phyloP scores from a whole-genome alignment of 2,329 filamentous ascomycete genomes.

The Dendrostoma leiphaemia region DNA sequence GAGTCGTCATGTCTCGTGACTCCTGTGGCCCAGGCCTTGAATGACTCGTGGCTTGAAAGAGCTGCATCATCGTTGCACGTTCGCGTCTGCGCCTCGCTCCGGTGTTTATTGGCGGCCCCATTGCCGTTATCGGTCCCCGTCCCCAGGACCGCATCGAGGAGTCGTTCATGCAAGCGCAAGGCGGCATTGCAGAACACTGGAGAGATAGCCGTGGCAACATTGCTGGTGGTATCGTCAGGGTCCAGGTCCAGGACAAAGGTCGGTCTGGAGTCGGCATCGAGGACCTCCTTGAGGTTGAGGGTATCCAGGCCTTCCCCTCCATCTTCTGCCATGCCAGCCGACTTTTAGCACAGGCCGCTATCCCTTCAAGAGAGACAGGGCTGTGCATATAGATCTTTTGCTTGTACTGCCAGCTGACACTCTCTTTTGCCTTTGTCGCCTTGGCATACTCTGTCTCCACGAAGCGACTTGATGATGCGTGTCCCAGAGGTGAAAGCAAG shows the following conservation, averaged over 20 bases:
- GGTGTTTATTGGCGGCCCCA: not conserved
- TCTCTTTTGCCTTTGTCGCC: not conserved
- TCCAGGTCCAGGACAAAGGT: constrained; percentile 38
- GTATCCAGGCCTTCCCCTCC: constrained; percentile 22
- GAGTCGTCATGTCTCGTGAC: constrained; percentile 42
- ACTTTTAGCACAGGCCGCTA: not conserved
- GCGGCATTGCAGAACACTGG: constrained; percentile 37
- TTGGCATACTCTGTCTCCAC: not conserved
- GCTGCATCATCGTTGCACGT: not conserved
- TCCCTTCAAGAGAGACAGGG: constrained; percentile 10
- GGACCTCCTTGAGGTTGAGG: constrained; percentile 28
- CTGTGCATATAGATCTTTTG: not conserved
- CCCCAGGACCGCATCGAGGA: constrained; percentile 29
- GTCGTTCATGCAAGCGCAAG: constrained; percentile 31
- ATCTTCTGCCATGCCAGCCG: constrained; percentile 6
- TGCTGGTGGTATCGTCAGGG: constrained; percentile 28
- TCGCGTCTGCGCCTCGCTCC: not conserved
- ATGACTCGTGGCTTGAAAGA: constrained; percentile 31
- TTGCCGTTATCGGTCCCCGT: too few species aligned
- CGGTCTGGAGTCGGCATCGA: constrained; percentile 35
- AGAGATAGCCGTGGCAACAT: constrained; percentile 22
- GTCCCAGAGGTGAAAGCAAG: not conserved
- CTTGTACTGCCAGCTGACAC: not conserved
- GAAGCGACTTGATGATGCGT: not conserved
- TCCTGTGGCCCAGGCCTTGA: constrained; percentile 39